Percentiles rank a stretch among this genome's conserved stretches.
These are phyloP conservation scores for Leptodermis oblonga DNA, from an alignment of 257 asterid genomes.

Conservation along the genomic window DNA sequence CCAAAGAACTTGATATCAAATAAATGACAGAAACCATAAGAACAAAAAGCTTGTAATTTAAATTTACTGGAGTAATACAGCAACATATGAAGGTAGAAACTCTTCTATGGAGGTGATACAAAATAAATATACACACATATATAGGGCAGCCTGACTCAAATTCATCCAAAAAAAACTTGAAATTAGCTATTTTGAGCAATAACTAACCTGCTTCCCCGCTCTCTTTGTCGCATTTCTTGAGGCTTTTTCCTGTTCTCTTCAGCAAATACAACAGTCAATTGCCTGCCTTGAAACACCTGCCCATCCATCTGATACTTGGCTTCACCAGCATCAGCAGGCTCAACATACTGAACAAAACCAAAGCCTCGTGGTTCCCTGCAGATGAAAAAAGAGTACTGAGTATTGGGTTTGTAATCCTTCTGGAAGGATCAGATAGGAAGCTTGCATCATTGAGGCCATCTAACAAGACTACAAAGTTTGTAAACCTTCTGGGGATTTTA, in stretches of 20 bases:
- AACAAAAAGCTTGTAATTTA: neutral
- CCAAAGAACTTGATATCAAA: neutral
- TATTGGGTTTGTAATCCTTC: too few species aligned
- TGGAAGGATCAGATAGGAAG: neutral
- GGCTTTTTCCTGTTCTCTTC: conserved; percentile 96
- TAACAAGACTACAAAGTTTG: neutral
- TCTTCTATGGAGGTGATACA: neutral
- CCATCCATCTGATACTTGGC: conserved; percentile 97
- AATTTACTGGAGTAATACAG: neutral
- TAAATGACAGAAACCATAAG: neutral
- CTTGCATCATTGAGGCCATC: neutral
- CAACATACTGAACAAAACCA: conserved; percentile 91
- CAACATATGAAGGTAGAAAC: neutral
- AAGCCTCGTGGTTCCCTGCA: conserved; percentile 87
- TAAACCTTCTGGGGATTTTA: neutral
- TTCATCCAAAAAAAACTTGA: conserved; percentile 3
- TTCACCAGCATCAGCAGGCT: conserved; percentile 88
- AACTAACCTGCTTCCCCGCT: conserved; percentile 55
- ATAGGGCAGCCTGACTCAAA: too few species aligned
- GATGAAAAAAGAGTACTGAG: conserved; percentile 2
- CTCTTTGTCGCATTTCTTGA: conserved; percentile 74
- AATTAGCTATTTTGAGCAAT: neutral
- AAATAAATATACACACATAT: neutral
- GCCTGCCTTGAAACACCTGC: conserved; percentile 66
- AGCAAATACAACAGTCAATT: conserved; percentile 89